Evolutionary conservation across 2,329 filamentous ascomycete species (phyloP).

Genomic region (Neonectria coccinea): DNA sequence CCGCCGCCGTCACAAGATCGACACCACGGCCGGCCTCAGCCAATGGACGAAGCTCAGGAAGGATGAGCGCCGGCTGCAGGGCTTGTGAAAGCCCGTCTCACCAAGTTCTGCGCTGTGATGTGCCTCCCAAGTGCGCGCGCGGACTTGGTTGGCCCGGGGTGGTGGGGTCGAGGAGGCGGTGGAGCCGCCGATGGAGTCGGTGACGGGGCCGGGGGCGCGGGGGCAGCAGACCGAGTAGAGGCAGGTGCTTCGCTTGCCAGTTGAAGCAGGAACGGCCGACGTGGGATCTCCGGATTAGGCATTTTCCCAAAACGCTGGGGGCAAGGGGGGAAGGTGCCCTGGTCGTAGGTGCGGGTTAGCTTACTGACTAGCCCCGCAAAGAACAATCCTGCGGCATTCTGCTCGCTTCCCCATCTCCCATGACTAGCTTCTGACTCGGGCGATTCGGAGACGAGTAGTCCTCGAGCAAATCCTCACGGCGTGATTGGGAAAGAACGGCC

Average conservation of each 20-base stretch:
- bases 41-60: slow-evolving; percentile 16
- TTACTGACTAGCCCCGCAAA: too few species aligned
- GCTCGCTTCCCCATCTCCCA: neutral
- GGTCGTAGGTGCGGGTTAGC: too few species aligned
- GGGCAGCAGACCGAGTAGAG: too few species aligned
- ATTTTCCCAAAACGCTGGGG: neutral
- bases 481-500: slow-evolving; percentile 20
- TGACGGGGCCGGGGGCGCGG: neutral
- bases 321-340: neutral
- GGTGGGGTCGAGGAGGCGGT: neutral
- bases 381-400: neutral
- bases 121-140: neutral
- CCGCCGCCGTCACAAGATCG: slow-evolving; percentile 19
- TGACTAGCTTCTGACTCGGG: slow-evolving; percentile 15
- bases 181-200: neutral
- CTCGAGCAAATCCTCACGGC: neutral
- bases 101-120: neutral
- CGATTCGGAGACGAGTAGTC: neutral
- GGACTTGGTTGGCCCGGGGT: neutral
- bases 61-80: neutral
- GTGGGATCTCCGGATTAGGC: slow-evolving; percentile 5
- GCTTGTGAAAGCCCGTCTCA: slow-evolving; percentile 8
- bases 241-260: neutral
- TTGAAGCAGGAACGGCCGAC: slow-evolving; percentile 1
- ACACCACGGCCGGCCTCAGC: slow-evolving; percentile 7